A percentile compares a stretch with the other conserved stretches of the same genome.
These are phyloP conservation scores for Capsella rubella DNA, from an alignment of 441 rosid genomes.

Conservation along the genomic window DNA sequence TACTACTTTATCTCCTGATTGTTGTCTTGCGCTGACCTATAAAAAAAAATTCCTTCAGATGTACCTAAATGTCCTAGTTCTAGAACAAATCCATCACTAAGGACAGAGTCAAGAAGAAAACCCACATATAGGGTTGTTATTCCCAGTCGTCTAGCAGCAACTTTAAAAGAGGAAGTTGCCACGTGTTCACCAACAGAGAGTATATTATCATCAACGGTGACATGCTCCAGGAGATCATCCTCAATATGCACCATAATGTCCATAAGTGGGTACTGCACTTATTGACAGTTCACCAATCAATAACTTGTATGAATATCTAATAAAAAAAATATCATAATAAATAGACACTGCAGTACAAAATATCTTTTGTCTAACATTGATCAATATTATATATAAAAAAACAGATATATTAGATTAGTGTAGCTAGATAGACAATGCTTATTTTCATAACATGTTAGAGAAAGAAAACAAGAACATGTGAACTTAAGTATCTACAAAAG, in stretches of 20 bases:
- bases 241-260: slow-evolving; percentile 75
- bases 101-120: slow-evolving; percentile 31
- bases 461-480: slow-evolving; percentile 29
- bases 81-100: slow-evolving; percentile 30
- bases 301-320: slow-evolving; percentile 12
- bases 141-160: slow-evolving; percentile 79
- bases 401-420: slow-evolving; percentile 21
- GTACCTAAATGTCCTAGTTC: slow-evolving; percentile 25
- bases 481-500: slow-evolving; percentile 28
- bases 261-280: slow-evolving; percentile 82
- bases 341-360: not conserved
- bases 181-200: slow-evolving; percentile 55
- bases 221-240: slow-evolving; percentile 74
- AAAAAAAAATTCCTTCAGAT: slow-evolving; percentile 39
- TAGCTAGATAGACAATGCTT: slow-evolving; percentile 19
- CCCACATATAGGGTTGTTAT: slow-evolving; percentile 84
- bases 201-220: slow-evolving; percentile 49
- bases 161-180: slow-evolving; percentile 56
- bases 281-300: slow-evolving; percentile 33
- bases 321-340: slow-evolving; percentile 2
- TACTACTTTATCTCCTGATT: slow-evolving; percentile 73
- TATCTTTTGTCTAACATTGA: not conserved
- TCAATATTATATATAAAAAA: slow-evolving; percentile 1
- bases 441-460: slow-evolving; percentile 35
- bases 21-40: slow-evolving; percentile 87